Percentiles rank a stretch among this genome's conserved stretches.
These are phyloP conservation scores for Malassezia vespertilionis DNA, from an alignment of 1,284 basidiomycete genomes.

Conservation along the genomic window DNA sequence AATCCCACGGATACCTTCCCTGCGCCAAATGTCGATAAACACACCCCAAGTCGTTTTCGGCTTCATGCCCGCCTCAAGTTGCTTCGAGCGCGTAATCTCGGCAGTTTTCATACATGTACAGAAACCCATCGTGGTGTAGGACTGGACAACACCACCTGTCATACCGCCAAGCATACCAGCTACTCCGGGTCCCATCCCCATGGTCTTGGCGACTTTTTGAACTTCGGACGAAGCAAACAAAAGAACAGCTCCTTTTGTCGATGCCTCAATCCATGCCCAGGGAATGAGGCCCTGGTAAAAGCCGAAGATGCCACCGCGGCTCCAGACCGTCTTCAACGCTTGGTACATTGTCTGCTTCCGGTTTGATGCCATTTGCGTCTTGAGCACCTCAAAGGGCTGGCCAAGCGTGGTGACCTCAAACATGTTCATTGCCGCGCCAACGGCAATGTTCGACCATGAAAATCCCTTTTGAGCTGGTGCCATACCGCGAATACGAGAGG, in stretches of 20 bases:
- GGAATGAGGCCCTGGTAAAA: conserved; percentile 99
- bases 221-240: conserved; percentile 93
- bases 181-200: conserved; percentile 67
- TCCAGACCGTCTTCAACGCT: conserved; percentile 76
- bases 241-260: conserved; percentile 92
- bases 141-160: conserved; percentile 93
- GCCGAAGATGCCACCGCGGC: conserved; percentile 74
- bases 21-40: conserved; percentile 83
- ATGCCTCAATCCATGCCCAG: conserved; percentile 99
- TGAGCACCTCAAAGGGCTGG: conserved; percentile 94
- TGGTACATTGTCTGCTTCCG: conserved; percentile 71
- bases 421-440: conserved; percentile 66
- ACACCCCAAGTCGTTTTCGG: conserved; percentile 79
- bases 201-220: conserved; percentile 59
- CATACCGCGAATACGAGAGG: too few relatives aligned
- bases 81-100: conserved; percentile 95
- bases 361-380: conserved; percentile 57
- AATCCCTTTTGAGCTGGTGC: conserved; percentile 63
- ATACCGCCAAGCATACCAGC: conserved; percentile 90
- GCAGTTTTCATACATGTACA: conserved; percentile 62
- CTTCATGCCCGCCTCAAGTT: conserved; percentile 73
- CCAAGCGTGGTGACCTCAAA: conserved; percentile 89
- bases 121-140: conserved; percentile 98
- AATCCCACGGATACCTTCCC: conserved; percentile 86
- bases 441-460: conserved; percentile 97